phyloP scores from a whole-genome alignment of 129 eudicot genomes.

The Erigeron canadensis region DNA sequence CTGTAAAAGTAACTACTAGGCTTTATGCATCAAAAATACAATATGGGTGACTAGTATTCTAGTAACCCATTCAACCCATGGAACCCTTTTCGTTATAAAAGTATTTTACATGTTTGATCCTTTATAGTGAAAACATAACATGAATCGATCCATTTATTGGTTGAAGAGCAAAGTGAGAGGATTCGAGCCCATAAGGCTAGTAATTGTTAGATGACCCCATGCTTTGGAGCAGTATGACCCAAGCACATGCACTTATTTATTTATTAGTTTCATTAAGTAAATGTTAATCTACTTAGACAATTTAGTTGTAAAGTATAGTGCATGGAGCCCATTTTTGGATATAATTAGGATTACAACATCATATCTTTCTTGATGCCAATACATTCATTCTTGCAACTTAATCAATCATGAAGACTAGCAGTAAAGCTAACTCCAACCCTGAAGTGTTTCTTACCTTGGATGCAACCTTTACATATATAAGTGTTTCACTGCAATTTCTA shows the following conservation, averaged over 20 bases:
- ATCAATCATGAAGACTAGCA: constrained; percentile 43
- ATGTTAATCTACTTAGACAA: background rate
- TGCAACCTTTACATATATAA: constrained; percentile 40
- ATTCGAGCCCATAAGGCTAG: background rate
- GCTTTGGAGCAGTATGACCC: constrained; percentile 1
- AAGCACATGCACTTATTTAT: background rate
- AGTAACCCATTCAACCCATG: no score
- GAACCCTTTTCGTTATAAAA: no score
- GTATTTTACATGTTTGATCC: no score
- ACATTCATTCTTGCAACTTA: constrained; percentile 43
- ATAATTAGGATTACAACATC: constrained; percentile 36
- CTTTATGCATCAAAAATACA: no score
- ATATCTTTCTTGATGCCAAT: constrained; percentile 44
- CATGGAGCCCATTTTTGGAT: constrained; percentile 28
- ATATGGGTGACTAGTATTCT: no score
- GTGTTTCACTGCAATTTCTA: constrained; percentile 15
- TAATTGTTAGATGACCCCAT: background rate
- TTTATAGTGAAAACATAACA: background rate
- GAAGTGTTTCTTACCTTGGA: constrained; percentile 37
- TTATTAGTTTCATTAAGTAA: background rate
- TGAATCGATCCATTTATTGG: background rate
- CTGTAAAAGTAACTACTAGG: no score
- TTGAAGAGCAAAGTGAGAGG: background rate
- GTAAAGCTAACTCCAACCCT: constrained; percentile 81
- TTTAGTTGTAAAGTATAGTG: background rate